These are phyloP conservation scores for Lenwebbia sp. DNA, from an alignment of 345 rosid genomes.

Conservation along the genomic window DNA sequence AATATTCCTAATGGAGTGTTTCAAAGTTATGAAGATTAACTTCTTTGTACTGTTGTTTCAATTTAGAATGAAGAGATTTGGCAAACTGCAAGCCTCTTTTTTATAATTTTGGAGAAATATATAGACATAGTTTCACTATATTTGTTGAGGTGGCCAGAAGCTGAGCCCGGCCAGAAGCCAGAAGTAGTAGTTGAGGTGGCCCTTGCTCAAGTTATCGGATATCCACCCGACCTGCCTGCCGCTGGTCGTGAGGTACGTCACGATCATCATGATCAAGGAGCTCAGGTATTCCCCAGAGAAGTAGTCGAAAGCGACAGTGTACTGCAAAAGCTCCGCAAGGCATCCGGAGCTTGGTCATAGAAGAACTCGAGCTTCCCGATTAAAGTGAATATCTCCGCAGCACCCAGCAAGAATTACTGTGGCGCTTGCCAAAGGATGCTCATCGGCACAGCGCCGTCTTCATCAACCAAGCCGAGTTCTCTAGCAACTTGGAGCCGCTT, in stretches of 20 bases:
- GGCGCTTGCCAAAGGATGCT: slow-evolving; percentile 15
- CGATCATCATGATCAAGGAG: slow-evolving; percentile 17
- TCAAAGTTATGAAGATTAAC: not conserved
- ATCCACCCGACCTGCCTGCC: slow-evolving; percentile 28
- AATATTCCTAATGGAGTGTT: not conserved
- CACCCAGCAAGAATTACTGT: slow-evolving; percentile 1
- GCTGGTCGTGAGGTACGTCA: slow-evolving; percentile 10
- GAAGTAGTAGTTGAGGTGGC: slow-evolving; percentile 29
- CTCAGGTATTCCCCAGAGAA: slow-evolving; percentile 25
- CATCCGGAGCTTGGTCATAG: slow-evolving; percentile 13
- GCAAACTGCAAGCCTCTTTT: too few species aligned
- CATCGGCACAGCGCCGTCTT: not conserved
- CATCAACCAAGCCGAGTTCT: slow-evolving; percentile 1
- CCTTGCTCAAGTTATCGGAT: slow-evolving; percentile 25
- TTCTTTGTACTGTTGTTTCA: not conserved
- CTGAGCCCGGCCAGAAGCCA: slow-evolving; percentile 29
- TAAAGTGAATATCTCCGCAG: slow-evolving; percentile 11
- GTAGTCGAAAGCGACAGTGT: slow-evolving; percentile 13
- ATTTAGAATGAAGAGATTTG: not conserved
- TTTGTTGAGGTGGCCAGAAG: not conserved
- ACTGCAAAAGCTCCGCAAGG: slow-evolving; percentile 13
- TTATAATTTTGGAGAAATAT: too few species aligned
- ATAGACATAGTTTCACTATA: too few species aligned
- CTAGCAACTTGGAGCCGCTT: slow-evolving; percentile 7
- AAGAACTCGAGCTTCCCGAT: slow-evolving; percentile 19